Conservation (phyloP, 352 stramenopile genomes). For the Phytophthora ramorum region DNA sequence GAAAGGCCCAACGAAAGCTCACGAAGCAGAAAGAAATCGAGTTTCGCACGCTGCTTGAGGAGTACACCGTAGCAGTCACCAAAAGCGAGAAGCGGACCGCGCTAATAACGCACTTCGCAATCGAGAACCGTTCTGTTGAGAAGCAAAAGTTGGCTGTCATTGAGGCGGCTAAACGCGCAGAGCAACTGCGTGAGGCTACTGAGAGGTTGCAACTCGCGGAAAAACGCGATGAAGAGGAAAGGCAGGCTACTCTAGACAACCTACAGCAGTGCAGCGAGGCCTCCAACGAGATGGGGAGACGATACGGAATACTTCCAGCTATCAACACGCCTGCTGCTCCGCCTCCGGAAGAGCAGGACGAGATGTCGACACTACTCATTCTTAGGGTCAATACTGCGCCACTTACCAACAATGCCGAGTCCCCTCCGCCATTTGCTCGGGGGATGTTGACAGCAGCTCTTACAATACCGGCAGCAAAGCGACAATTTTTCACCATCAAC, state of each 20-base stretch:
- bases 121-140: slow-evolving; percentile 38
- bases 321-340: slow-evolving; percentile 52
- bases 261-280: slow-evolving; percentile 44
- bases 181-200: slow-evolving; percentile 20
- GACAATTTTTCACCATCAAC: slow-evolving; percentile 73
- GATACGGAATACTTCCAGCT: slow-evolving; percentile 57
- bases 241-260: slow-evolving; percentile 9
- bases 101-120: slow-evolving; percentile 56
- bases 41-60: slow-evolving; percentile 49
- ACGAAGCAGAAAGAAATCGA: slow-evolving; percentile 62
- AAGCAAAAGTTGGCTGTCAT: slow-evolving; percentile 25
- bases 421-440: not conserved
- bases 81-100: slow-evolving; percentile 55
- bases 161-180: slow-evolving; percentile 11
- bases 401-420: not conserved
- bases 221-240: slow-evolving; percentile 30
- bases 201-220: slow-evolving; percentile 20
- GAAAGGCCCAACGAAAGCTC: slow-evolving; percentile 46
- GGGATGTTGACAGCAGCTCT: not conserved
- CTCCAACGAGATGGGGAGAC: slow-evolving; percentile 53
- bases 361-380: slow-evolving; percentile 57
- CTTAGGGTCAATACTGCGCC: slow-evolving; percentile 53
- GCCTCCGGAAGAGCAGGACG: slow-evolving; percentile 50
- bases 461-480: slow-evolving; percentile 30
- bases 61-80: slow-evolving; percentile 49